phyloP scores from a whole-genome alignment of 768 basidiomycete genomes.

The Calvatia gigantea region DNA sequence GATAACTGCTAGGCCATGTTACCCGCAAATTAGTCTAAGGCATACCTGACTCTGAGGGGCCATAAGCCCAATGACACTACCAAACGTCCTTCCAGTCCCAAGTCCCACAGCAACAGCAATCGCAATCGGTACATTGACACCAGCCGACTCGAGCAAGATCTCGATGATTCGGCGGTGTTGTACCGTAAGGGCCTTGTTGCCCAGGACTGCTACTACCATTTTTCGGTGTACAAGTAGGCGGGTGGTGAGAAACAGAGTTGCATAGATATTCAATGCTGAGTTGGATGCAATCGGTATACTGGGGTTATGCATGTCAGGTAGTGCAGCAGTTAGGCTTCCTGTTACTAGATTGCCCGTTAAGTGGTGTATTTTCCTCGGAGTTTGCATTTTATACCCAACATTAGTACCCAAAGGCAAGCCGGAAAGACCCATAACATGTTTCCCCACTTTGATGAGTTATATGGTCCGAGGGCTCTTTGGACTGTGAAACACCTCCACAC shows the following conservation, averaged over 20 bases:
- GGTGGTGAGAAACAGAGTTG: neutral
- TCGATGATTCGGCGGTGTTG: neutral
- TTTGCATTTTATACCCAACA: neutral
- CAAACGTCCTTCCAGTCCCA: neutral
- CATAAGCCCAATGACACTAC: neutral
- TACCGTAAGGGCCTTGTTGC: neutral
- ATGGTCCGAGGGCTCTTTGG: neutral
- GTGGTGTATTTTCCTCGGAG: neutral
- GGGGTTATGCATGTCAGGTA: neutral
- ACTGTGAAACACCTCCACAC: conserved; percentile 4
- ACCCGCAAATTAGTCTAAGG: too few species aligned
- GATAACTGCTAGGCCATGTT: neutral
- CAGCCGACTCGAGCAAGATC: neutral
- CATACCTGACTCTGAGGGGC: neutral
- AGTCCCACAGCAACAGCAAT: neutral
- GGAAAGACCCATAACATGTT: neutral
- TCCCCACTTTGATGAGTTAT: neutral
- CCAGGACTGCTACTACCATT: neutral
- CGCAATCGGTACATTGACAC: neutral
- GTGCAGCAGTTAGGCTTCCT: neutral
- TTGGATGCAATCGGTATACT: neutral
- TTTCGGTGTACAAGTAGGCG: neutral
- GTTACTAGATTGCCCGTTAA: neutral
- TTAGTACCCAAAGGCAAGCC: neutral
- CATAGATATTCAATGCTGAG: neutral